A percentile compares a stretch with the other conserved stretches of the same genome.
Conservation (phyloP, 2,329 filamentous ascomycete genomes). For the Lecanicillium sp. region DNA sequence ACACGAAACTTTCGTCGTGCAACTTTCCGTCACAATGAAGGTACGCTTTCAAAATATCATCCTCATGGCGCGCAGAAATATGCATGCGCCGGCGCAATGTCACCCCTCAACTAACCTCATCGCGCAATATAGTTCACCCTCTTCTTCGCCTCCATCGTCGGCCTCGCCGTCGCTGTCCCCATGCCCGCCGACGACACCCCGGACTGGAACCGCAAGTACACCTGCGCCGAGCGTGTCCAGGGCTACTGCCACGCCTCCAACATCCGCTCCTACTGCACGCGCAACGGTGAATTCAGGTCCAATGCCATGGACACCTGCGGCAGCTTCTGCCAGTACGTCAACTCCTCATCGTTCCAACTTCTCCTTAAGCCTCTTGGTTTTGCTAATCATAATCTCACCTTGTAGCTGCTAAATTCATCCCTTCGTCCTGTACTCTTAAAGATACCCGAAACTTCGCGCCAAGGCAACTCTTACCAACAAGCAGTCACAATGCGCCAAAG, state of each 20-base stretch:
- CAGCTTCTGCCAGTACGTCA: constrained; percentile 2
- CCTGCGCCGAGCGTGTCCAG: constrained; percentile 10
- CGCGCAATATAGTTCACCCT: not conserved
- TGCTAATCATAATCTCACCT: constrained; percentile 11
- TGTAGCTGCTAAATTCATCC: constrained; percentile 20
- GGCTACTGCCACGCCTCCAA: constrained; percentile 15
- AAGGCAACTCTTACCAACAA: too few relatives aligned
- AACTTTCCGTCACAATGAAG: constrained; percentile 3
- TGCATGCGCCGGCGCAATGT: too few relatives aligned
- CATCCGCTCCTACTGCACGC: constrained; percentile 12
- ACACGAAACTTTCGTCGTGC: not conserved
- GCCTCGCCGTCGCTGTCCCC: constrained; percentile 4
- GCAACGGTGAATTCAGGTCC: constrained; percentile 10
- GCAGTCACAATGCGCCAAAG: too few relatives aligned
- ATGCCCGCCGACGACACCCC: constrained; percentile 5
- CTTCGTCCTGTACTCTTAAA: constrained; percentile 10
- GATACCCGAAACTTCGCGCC: too few relatives aligned
- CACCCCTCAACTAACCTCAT: not conserved
- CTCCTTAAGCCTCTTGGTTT: not conserved
- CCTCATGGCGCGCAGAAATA: too few relatives aligned
- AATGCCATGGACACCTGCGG: constrained; percentile 12
- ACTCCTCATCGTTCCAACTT: constrained; percentile 11
- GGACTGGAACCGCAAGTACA: constrained; percentile 10
- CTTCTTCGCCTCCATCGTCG: constrained; percentile 4
- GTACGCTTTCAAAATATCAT: constrained; percentile 2